phyloP scores from a whole-genome alignment of 2,329 filamentous ascomycete species.

The Purpureocillium lavendulum region DNA sequence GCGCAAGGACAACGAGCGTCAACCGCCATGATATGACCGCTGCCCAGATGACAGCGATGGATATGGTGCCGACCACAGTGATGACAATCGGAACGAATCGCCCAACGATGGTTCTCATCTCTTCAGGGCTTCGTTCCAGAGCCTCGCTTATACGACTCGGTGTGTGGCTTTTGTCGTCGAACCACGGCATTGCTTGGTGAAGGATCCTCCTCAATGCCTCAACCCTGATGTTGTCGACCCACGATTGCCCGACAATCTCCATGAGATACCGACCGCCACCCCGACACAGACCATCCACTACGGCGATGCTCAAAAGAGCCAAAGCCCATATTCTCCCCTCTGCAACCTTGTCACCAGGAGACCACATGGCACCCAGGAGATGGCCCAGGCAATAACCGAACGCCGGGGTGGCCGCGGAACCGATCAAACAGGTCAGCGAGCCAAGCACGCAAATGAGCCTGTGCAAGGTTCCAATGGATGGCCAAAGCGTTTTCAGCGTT shows the following conservation, averaged over 20 bases:
- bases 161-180: slow-evolving; percentile 59
- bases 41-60: slow-evolving; percentile 66
- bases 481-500: slow-evolving; percentile 55
- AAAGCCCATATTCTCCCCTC: slow-evolving; percentile 60
- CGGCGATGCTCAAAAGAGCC: slow-evolving; percentile 58
- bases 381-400: slow-evolving; percentile 73
- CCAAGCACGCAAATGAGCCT: slow-evolving; percentile 50
- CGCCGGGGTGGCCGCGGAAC: slow-evolving; percentile 59
- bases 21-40: slow-evolving; percentile 70
- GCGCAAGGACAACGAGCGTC: slow-evolving; percentile 65
- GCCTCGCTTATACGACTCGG: slow-evolving; percentile 57
- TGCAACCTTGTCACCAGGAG: slow-evolving; percentile 35
- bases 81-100: slow-evolving; percentile 66
- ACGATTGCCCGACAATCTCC: slow-evolving; percentile 63
- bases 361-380: slow-evolving; percentile 63
- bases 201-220: slow-evolving; percentile 64
- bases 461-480: slow-evolving; percentile 44
- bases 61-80: slow-evolving; percentile 57
- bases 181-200: slow-evolving; percentile 70
- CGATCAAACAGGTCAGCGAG: slow-evolving; percentile 51
- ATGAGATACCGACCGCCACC: slow-evolving; percentile 64
- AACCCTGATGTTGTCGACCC: slow-evolving; percentile 65
- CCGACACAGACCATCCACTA: slow-evolving; percentile 55
- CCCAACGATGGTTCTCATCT: slow-evolving; percentile 76
- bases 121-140: slow-evolving; percentile 75